Base-by-base conservation (phyloP, 1,284 basidiomycete species). In the Boletus semigastroideus region DNA sequence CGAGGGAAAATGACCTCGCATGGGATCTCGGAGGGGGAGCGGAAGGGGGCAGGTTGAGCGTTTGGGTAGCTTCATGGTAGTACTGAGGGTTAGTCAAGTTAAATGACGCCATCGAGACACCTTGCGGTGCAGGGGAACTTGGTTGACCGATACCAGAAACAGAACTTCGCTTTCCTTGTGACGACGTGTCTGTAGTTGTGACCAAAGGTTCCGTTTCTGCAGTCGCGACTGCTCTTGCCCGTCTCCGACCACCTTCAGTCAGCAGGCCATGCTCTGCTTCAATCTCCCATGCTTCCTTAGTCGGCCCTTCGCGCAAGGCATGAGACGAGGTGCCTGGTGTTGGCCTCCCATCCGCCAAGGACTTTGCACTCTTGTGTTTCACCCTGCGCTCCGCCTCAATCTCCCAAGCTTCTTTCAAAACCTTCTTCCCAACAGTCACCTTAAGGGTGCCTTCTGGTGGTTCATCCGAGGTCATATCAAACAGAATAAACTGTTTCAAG, bases 361-460 rank as follows among this genome's bases (percentile, higher is more conserved):
- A 68, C 44, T 66, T 70, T 33, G 58, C 68, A 38, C 53, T 62
- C 44, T 70, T 69, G 12, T 64, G 63, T 54, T 76, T 79, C 16
- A 73, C 63, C 49, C 78, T 75, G 39, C 74, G 72, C 58, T 90
- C 88, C 11, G 82, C 73, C 63, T 87, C 87, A 17, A 91, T 61
- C 65, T 91, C 88, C 88, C 88, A 90, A 30, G 78, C 67, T 66
- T 91, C 88, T 60, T 81, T 83, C 48, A 87, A 60, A 19, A 88
- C 71, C 58, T 75, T 78, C 69, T 87, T 88, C 10, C 87, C 88
- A 3, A 88, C 73, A n/a, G 82, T 71, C 19, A 90, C 68, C 38
- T 77, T 77, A 12, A 82, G 62, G 1, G 76, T 70, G 16, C 82
- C 82, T 19, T 73, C 71, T 9, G 74, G 74, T 6, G 79, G 80